A percentile compares a stretch with the other conserved stretches of the same genome.
Conservation (phyloP, 2,329 filamentous ascomycete genomes). For the Alternaria brassicicola region DNA sequence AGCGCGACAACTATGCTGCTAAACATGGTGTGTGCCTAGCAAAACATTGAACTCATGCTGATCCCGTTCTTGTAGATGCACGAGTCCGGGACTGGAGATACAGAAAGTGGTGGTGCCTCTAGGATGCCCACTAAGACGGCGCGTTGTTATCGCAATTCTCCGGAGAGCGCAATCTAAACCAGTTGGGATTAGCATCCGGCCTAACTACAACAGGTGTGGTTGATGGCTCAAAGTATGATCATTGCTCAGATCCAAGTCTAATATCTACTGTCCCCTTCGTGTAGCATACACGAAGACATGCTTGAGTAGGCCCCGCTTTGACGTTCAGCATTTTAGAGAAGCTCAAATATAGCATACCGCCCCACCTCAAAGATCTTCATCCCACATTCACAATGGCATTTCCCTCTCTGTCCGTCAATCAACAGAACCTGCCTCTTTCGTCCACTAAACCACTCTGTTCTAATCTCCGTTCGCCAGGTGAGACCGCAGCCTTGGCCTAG, state of each 20-base stretch:
- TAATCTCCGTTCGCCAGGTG: conserved; percentile 1
- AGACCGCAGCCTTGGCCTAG: not conserved
- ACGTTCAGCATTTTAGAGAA: not conserved
- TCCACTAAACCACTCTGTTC: not conserved
- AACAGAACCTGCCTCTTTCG: not conserved
- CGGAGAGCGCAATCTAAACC: conserved; percentile 3
- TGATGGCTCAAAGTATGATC: not conserved
- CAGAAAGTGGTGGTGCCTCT: conserved; percentile 1
- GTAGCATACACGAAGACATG: not conserved
- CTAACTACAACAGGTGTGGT: not conserved
- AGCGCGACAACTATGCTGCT: not conserved
- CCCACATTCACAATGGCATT: not conserved
- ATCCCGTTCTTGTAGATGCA: not conserved
- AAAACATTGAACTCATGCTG: not conserved
- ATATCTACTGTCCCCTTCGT: not conserved
- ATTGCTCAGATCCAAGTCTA: not conserved
- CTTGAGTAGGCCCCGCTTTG: not conserved
- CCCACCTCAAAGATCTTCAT: conserved; percentile 1
- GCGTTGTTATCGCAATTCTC: conserved; percentile 22
- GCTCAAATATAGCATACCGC: not conserved
- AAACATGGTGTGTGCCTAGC: not conserved
- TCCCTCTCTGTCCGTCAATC: not conserved
- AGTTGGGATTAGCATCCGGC: conserved; percentile 1
- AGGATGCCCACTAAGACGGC: conserved; percentile 17
- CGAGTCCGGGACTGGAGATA: not conserved